Base-by-base conservation (phyloP, 306 rosid species). In the Comarum palustre region DNA sequence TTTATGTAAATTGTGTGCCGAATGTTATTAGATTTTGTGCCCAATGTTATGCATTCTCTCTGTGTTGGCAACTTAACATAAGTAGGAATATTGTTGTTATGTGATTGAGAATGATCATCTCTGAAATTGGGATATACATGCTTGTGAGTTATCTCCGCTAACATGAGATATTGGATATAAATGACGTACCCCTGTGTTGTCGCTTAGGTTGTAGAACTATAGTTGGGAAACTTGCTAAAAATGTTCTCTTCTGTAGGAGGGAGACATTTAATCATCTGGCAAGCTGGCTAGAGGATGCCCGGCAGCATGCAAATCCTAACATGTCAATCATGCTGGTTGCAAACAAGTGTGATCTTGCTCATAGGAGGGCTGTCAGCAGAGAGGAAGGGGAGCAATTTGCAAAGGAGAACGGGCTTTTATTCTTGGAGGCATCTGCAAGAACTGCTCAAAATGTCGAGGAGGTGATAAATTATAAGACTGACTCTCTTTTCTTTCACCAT, bases 221-320 rank as follows among this genome's bases (percentile, higher is more conserved):
- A 79, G 73, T 47, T 12, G 13, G 12, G 38, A 61, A 52, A 46
- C 7, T 15, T 10, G 34, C 46, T 16, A 17, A 72, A 58, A 29
- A 42, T 66, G 17, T 67, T 72, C 57, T 82, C 31, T 68, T 78
- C 41, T 27, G 36, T 84, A 93, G 98, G 97, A 89, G 98, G 74
- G 98, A 93, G 86, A 93, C 98, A 34, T 87, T 87, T 76, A 87
- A 87, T 74, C 91, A 87, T 77, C 75, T 84, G 34, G 92, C 97
- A n/a, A 93, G 93, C 84, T 93, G 98, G 98, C 84, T 93, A 32
- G 98, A 93, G 88, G 98, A 93, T 85, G 97, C 98, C 32, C 90
- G 96, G 65, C 98, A 93, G 82, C 98, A 93, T 84, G 98, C 97
- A 36, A 93, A 91, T 84, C 91, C 98, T 66, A 93, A 89, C 83